phyloP scores from a whole-genome alignment of 2,329 filamentous ascomycete species.

The Sclerotinia subarctica region DNA sequence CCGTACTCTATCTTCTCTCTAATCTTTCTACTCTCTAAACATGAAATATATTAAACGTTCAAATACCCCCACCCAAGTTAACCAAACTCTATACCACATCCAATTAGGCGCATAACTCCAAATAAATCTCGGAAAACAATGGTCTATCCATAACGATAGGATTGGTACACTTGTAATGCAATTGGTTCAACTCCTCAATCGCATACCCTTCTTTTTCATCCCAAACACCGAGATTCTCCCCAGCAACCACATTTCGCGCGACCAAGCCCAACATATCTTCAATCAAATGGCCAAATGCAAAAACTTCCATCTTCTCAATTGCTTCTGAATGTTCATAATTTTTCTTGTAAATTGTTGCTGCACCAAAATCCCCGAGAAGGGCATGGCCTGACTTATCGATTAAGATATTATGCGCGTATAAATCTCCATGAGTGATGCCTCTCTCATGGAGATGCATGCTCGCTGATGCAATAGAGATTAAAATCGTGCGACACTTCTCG shows the following conservation, averaged over 20 bases:
- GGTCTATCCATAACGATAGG: conserved; percentile 35
- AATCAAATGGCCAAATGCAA: conserved; percentile 48
- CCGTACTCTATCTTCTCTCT: neutral
- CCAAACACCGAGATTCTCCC: conserved; percentile 24
- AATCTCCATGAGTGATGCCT: conserved; percentile 47
- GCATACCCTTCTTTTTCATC: conserved; percentile 34
- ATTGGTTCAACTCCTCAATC: conserved; percentile 32
- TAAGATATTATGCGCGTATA: conserved; percentile 50
- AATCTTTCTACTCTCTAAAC: neutral
- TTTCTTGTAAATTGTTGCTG: conserved; percentile 46
- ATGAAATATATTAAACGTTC: neutral
- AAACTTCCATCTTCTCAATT: conserved; percentile 46
- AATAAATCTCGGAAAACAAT: conserved; percentile 31
- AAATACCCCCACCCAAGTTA: neutral
- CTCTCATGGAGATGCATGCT: conserved; percentile 45
- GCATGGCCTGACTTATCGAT: conserved; percentile 44
- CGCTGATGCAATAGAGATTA: conserved; percentile 44
- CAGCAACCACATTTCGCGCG: conserved; percentile 23
- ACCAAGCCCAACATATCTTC: conserved; percentile 45
- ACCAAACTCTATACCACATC: neutral
- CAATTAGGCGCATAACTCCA: conserved; percentile 15
- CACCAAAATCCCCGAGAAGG: conserved; percentile 48
- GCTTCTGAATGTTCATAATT: conserved; percentile 27
- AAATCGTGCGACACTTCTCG: conserved; percentile 39
- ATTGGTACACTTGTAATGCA: conserved; percentile 36